A percentile compares a stretch with the other conserved stretches of the same genome.
These are phyloP conservation scores for Scedosporium apiospermum DNA, from an alignment of 2,329 filamentous ascomycete species.

Conservation along the genomic window DNA sequence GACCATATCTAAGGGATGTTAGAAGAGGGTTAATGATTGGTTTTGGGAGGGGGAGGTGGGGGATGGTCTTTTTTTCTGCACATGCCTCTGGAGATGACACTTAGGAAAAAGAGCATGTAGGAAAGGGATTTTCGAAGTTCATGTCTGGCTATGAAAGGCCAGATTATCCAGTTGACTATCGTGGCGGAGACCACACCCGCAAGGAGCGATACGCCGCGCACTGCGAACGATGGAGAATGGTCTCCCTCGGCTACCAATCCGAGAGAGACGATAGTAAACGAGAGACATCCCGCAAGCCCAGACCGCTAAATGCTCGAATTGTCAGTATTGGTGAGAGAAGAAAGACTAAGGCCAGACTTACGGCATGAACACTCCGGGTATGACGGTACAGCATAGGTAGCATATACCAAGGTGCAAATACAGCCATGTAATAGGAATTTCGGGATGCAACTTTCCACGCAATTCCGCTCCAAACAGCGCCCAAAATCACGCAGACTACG, in stretches of 20 bases:
- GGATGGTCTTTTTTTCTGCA: not conserved
- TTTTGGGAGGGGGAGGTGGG: not conserved
- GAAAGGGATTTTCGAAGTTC: conserved; percentile 46
- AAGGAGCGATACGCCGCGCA: conserved; percentile 40
- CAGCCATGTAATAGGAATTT: conserved; percentile 44
- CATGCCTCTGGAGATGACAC: conserved; percentile 44
- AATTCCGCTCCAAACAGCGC: conserved; percentile 44
- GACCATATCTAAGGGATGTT: conserved; percentile 29
- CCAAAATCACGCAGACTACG: conserved; percentile 36
- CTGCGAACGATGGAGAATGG: conserved; percentile 30
- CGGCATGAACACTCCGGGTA: conserved; percentile 43
- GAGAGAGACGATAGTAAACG: conserved; percentile 45
- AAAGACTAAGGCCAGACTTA: conserved; percentile 16
- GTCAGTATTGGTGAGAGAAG: not conserved
- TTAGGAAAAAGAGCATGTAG: conserved; percentile 47
- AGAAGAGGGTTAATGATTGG: not conserved
- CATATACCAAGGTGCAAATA: conserved; percentile 47
- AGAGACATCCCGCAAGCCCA: conserved; percentile 47
- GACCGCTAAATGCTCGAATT: conserved; percentile 30
- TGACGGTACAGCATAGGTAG: conserved; percentile 50
- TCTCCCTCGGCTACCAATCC: conserved; percentile 21
- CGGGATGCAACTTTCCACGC: conserved; percentile 40
- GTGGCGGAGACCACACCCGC: conserved; percentile 44
- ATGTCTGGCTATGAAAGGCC: conserved; percentile 52
- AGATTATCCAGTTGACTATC: conserved; percentile 48